Evolutionary conservation across 1,284 basidiomycete species (phyloP).

Genomic region (Cutaneotrichosporon sp.): DNA sequence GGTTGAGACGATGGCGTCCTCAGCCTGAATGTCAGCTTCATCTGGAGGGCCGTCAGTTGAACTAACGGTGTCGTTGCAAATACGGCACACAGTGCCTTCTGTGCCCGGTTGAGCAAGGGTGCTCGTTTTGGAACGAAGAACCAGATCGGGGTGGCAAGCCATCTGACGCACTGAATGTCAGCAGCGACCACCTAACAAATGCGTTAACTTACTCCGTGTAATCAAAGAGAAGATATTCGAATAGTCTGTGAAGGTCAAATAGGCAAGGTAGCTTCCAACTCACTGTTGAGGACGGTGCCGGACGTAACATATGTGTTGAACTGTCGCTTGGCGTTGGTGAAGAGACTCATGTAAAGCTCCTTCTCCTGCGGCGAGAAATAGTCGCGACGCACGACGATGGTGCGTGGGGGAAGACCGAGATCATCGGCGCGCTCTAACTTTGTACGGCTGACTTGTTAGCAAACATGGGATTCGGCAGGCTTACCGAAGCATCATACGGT

Average conservation of each 20-base stretch:
- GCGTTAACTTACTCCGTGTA: slow-evolving; percentile 47
- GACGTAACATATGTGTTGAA: slow-evolving; percentile 86
- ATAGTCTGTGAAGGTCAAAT: slow-evolving; percentile 59
- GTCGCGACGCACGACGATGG: slow-evolving; percentile 81
- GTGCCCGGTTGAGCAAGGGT: slow-evolving; percentile 59
- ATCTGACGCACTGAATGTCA: slow-evolving; percentile 69
- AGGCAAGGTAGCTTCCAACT: slow-evolving; percentile 38
- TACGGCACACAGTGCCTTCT: slow-evolving; percentile 74
- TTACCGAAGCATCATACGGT: slow-evolving; percentile 88
- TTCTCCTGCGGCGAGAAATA: slow-evolving; percentile 96
- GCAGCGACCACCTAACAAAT: too few species aligned
- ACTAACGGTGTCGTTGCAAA: slow-evolving; percentile 85
- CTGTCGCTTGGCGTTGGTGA: slow-evolving; percentile 85
- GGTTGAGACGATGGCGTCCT: slow-evolving; percentile 90
- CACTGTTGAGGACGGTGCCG: slow-evolving; percentile 87
- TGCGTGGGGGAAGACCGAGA: slow-evolving; percentile 91
- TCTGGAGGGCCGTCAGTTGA: background rate
- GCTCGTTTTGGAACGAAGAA: slow-evolving; percentile 70
- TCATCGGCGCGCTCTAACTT: slow-evolving; percentile 93
- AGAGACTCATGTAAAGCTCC: slow-evolving; percentile 87
- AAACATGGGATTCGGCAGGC: background rate
- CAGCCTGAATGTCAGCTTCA: slow-evolving; percentile 50
- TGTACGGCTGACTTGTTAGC: slow-evolving; percentile 40
- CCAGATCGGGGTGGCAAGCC: slow-evolving; percentile 87
- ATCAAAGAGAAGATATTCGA: slow-evolving; percentile 78